These are phyloP conservation scores for Fusarium sp. DNA, from an alignment of 2,329 filamentous ascomycete genomes.

Conservation along the genomic window DNA sequence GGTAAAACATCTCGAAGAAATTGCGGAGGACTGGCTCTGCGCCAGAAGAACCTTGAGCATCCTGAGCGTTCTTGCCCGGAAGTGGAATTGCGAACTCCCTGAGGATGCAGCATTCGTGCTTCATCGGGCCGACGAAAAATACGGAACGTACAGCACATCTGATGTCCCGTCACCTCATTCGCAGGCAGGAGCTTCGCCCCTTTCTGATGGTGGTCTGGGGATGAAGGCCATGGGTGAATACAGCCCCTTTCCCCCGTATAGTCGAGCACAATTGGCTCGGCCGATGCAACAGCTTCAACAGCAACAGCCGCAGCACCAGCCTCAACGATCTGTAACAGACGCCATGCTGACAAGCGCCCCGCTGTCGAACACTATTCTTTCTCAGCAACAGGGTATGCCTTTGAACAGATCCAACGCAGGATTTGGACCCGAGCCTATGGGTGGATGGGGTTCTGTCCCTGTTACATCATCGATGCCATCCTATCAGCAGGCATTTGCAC, in stretches of 20 bases:
- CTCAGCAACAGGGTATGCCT: slow-evolving; percentile 35
- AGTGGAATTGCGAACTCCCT: slow-evolving; percentile 89
- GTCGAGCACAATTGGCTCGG: slow-evolving; percentile 43
- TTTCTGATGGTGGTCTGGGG: slow-evolving; percentile 45
- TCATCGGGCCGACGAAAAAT: slow-evolving; percentile 82
- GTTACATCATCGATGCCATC: slow-evolving; percentile 35
- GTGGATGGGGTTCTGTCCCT: slow-evolving; percentile 42
- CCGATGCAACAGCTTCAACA: slow-evolving; percentile 34
- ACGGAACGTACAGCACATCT: slow-evolving; percentile 75
- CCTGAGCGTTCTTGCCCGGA: slow-evolving; percentile 83
- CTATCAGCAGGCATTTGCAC: slow-evolving; percentile 39
- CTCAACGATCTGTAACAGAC: slow-evolving; percentile 25
- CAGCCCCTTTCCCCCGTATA: slow-evolving; percentile 52
- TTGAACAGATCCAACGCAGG: slow-evolving; percentile 38
- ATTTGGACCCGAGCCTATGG: slow-evolving; percentile 42
- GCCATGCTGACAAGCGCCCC: slow-evolving; percentile 31
- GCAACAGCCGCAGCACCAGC: slow-evolving; percentile 18
- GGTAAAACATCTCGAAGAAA: slow-evolving; percentile 92
- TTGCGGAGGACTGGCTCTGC: slow-evolving; percentile 93
- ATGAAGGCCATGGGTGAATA: slow-evolving; percentile 47
- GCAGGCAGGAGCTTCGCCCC: slow-evolving; percentile 48
- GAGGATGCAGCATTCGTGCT: slow-evolving; percentile 83
- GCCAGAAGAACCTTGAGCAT: slow-evolving; percentile 88
- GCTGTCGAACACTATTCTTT: slow-evolving; percentile 13
- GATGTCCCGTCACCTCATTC: slow-evolving; percentile 68